Conservation (phyloP, 768 basidiomycete genomes). For the Cantharellus anzutake region DNA sequence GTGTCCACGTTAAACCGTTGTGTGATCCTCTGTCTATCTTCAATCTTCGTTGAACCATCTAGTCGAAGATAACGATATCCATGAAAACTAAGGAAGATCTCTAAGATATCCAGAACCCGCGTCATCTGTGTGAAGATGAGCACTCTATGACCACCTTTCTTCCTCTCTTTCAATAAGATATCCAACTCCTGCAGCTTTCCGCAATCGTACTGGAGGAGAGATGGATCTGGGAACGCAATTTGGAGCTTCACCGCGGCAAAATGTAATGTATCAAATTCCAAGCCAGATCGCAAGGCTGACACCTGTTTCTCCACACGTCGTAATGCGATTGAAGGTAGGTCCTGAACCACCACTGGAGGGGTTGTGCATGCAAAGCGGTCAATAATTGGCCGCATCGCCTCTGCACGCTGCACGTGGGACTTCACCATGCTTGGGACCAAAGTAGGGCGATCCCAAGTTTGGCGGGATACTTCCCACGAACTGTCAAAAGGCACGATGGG, state of each 20-base stretch:
- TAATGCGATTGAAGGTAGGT: constrained; percentile 28
- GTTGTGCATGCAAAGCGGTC: constrained; percentile 67
- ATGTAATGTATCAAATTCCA: constrained; percentile 55
- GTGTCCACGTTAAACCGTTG: constrained; percentile 26
- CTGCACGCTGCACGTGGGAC: constrained; percentile 41
- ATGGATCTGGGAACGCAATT: constrained; percentile 84
- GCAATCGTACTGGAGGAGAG: constrained; percentile 84
- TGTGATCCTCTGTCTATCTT: constrained; percentile 43
- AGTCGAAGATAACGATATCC: constrained; percentile 88
- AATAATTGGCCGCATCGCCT: constrained; percentile 32
- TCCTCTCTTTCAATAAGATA: constrained; percentile 61
- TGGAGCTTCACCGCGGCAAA: constrained; percentile 62
- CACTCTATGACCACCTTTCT: constrained; percentile 72
- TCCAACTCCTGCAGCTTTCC: constrained; percentile 82
- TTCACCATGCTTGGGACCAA: constrained; percentile 32
- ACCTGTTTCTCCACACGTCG: background rate
- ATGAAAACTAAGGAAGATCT: constrained; percentile 81
- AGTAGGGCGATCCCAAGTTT: constrained; percentile 23
- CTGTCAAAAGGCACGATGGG: constrained; percentile 33
- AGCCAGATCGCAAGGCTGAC: constrained; percentile 12
- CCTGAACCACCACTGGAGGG: constrained; percentile 54
- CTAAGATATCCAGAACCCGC: constrained; percentile 78
- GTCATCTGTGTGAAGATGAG: constrained; percentile 99
- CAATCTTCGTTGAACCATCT: constrained; percentile 89
- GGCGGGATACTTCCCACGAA: constrained; percentile 12